These are phyloP conservation scores for Talaromyces nanjingensis DNA, from an alignment of 495 filamentous ascomycete genomes.

Conservation along the genomic window DNA sequence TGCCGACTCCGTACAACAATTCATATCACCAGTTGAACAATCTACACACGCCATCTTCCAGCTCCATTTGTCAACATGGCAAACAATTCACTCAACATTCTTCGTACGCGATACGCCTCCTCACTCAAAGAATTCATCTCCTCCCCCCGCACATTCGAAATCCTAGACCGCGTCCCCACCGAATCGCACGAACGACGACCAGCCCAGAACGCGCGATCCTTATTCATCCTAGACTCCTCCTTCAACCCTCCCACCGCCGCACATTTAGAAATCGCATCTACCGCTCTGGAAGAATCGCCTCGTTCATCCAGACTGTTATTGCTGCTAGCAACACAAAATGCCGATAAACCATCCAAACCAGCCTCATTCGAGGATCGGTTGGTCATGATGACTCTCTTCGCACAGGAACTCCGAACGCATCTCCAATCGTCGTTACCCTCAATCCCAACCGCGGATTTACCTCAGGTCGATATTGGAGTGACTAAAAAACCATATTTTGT, in stretches of 20 bases:
- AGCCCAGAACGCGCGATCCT: constrained; percentile 26
- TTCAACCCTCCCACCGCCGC: constrained; percentile 92
- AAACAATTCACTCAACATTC: constrained; percentile 32
- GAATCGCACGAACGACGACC: constrained; percentile 14
- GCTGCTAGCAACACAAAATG: constrained; percentile 83
- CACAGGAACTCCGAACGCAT: constrained; percentile 47
- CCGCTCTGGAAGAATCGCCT: constrained; percentile 47
- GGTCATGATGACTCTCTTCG: constrained; percentile 81
- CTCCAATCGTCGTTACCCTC: constrained; percentile 15
- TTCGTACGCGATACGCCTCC: constrained; percentile 27
- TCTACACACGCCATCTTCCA: neutral
- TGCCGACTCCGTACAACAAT: neutral
- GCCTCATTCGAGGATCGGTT: constrained; percentile 76
- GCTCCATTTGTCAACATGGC: constrained; percentile 5
- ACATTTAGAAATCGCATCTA: constrained; percentile 67
- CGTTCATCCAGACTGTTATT: constrained; percentile 52
- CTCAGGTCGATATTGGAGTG: constrained; percentile 68
- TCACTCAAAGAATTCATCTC: constrained; percentile 51
- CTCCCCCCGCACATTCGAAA: constrained; percentile 48
- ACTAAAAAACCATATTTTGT: constrained; percentile 78
- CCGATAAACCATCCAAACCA: constrained; percentile 83
- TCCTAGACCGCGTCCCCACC: constrained; percentile 49
- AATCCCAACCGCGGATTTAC: constrained; percentile 12
- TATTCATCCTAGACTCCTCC: constrained; percentile 88
- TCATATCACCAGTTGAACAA: neutral